Percentiles rank a stretch among this genome's conserved stretches.
These are phyloP conservation scores for Phytophthora idaei DNA, from an alignment of 352 stramenopile genomes.

Conservation along the genomic window DNA sequence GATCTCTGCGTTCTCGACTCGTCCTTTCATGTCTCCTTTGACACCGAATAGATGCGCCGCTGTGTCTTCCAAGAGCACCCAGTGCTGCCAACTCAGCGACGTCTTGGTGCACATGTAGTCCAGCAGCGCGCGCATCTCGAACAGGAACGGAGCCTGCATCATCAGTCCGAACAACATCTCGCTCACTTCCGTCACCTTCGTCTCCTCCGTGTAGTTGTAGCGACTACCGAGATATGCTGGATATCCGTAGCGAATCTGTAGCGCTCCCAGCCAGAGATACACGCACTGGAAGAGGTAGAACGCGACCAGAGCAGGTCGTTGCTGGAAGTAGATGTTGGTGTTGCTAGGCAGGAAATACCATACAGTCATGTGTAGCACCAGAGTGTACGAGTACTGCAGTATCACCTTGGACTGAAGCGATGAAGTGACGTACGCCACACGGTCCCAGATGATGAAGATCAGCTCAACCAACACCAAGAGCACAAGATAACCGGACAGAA, in stretches of 20 bases:
- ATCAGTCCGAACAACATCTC: slow-evolving; percentile 78
- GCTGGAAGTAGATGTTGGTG: slow-evolving; percentile 84
- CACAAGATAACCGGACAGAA: slow-evolving; percentile 89
- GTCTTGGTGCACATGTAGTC: slow-evolving; percentile 90
- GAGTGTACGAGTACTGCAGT: slow-evolving; percentile 77
- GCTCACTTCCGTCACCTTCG: slow-evolving; percentile 48
- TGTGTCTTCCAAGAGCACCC: slow-evolving; percentile 85
- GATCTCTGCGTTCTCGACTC: slow-evolving; percentile 66
- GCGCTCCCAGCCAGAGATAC: slow-evolving; percentile 75
- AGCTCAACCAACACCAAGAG: slow-evolving; percentile 81
- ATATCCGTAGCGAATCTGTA: slow-evolving; percentile 89
- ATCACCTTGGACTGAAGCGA: slow-evolving; percentile 79
- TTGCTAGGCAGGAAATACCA: slow-evolving; percentile 80
- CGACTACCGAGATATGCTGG: slow-evolving; percentile 80
- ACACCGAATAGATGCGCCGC: slow-evolving; percentile 80
- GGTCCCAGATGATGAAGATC: slow-evolving; percentile 87
- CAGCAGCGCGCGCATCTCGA: slow-evolving; percentile 86
- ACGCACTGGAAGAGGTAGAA: slow-evolving; percentile 86
- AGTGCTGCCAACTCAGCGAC: slow-evolving; percentile 80
- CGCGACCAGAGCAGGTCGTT: slow-evolving; percentile 64
- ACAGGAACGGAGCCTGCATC: slow-evolving; percentile 85
- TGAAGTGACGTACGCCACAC: slow-evolving; percentile 76
- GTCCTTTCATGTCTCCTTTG: slow-evolving; percentile 80
- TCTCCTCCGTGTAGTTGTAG: slow-evolving; percentile 75
- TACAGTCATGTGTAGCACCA: slow-evolving; percentile 73